Conservation (phyloP, 768 basidiomycete species). For the Boletales sp. region DNA sequence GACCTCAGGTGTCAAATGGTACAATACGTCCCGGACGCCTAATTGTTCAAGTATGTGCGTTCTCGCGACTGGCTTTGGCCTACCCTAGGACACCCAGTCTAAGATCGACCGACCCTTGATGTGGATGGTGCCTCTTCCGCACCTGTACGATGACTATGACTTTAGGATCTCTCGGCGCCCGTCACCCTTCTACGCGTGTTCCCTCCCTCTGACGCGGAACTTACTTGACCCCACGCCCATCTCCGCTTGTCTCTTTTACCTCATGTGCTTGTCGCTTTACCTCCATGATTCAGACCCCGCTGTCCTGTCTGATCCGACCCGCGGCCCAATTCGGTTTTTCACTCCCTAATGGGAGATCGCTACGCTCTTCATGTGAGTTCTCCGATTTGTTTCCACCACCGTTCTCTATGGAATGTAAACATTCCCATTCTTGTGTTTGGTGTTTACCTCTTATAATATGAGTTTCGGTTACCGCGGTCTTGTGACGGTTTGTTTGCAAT, state of each 20-base stretch:
- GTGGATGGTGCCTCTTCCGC: neutral
- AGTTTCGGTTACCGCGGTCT: neutral
- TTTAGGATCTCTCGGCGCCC: neutral
- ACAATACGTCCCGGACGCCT: no score
- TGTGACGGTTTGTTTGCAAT: conserved; percentile 2
- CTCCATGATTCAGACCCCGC: conserved; percentile 14
- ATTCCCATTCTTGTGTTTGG: no score
- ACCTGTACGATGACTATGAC: neutral
- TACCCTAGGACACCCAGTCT: neutral
- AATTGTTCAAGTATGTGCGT: no score
- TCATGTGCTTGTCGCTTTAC: neutral
- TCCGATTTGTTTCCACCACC: neutral
- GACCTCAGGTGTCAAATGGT: no score
- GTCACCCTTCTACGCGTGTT: neutral
- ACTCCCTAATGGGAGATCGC: neutral
- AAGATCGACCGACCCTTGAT: neutral
- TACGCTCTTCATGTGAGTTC: conserved; percentile 10
- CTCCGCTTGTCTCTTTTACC: neutral
- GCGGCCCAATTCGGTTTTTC: neutral
- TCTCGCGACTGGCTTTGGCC: no score
- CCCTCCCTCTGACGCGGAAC: no score
- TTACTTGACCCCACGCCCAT: no score
- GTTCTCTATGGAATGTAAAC: neutral
- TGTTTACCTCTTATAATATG: no score
- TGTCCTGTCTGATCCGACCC: conserved; percentile 3